Evolutionary conservation across 441 rosid genomes (phyloP).

Genomic region (Syzygium syzygioides): DNA sequence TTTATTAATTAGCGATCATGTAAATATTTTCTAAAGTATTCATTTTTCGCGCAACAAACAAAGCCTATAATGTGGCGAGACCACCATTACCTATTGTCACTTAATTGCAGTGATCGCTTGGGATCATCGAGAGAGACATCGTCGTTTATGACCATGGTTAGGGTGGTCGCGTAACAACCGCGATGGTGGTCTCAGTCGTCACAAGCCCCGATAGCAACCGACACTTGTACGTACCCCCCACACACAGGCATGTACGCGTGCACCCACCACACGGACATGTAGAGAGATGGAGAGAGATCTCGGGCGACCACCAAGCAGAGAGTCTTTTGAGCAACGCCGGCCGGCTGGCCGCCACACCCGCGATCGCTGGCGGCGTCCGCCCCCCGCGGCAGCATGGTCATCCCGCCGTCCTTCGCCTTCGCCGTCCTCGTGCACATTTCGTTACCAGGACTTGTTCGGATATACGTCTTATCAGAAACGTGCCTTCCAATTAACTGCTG

Average conservation of each 20-base stretch:
- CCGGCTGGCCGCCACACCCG: no score
- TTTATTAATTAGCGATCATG: background rate
- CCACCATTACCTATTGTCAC: rapidly evolving
- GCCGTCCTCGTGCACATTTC: background rate
- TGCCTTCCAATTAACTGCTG: background rate
- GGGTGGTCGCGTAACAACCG: background rate
- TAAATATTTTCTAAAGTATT: no score
- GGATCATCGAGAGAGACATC: background rate
- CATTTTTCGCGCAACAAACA: rapidly evolving
- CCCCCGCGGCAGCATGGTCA: background rate
- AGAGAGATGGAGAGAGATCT: background rate
- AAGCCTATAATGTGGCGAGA: background rate
- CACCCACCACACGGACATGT: background rate
- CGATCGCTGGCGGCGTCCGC: background rate
- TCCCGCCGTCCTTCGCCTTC: background rate
- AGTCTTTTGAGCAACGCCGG: background rate
- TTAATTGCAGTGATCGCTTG: rapidly evolving
- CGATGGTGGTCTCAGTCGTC: background rate
- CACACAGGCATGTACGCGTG: background rate
- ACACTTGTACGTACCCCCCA: rapidly evolving
- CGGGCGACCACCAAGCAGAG: rapidly evolving
- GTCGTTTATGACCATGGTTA: background rate
- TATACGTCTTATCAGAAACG: background rate
- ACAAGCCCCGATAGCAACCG: rapidly evolving
- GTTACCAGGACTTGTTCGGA: background rate